Base-by-base conservation (phyloP, 371 early-diverging fungal species). In the Parasitella parasitica region DNA sequence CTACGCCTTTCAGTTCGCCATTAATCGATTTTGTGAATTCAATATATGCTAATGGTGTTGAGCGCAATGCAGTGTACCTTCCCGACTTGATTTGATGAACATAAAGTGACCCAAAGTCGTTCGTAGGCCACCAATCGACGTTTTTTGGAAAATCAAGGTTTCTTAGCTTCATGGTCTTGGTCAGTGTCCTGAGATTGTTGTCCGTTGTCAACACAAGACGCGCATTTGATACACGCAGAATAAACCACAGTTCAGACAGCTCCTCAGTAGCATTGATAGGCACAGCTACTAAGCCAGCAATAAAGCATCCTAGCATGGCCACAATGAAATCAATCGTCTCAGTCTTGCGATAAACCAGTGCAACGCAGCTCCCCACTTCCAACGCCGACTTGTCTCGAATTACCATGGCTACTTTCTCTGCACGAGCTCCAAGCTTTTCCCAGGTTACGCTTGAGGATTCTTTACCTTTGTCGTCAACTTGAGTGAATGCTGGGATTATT, bases 1-100 rank as follows among this genome's bases (percentile, higher is more conserved):
- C 86, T 6, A 92, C 88, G 6, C 93, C 94, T 70, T 92, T 92
- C 13, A 92, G 70, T 63, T 90, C 90, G 26, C 93, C 92, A 56
- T 82, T 86, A 5, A 87, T 81, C 48, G 88, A 86, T 56, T 92
- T 93, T 56, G 86, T 83, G 56, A 85, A 93, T 67, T 92, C 93
- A 20, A 94, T 84, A 59, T 91, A 93, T 5, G 94, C 94, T 35
- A 91, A 64, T 28, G 92, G 89, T 5, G 78, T 67, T 1, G 63
- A 34, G 0, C 36, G 39, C 16, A 72, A 48, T 1, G 75, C 65
- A 1, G 69, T 71, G n/a, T 82, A 76, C 2, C 62, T 71, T 30
- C 76, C 70, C 2, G 80, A 78, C 13, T 84, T 83, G 32, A 80
- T 79, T 39, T 82, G 86, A 53, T 82, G 79, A 15, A 77, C 70